These are phyloP conservation scores for Eucalyptus curtisii DNA, from an alignment of 345 rosid genomes.

Conservation along the genomic window DNA sequence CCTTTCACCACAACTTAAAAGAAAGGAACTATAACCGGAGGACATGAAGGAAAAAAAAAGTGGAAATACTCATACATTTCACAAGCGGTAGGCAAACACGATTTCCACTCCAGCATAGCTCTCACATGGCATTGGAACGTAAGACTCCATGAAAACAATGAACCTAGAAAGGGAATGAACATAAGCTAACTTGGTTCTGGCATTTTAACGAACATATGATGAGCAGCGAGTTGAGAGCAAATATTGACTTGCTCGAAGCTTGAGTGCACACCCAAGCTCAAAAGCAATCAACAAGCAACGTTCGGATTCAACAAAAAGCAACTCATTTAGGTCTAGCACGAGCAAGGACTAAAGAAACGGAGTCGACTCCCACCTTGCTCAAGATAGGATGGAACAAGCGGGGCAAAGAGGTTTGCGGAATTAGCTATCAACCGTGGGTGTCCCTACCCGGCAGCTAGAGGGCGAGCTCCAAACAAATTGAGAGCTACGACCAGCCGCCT, in stretches of 20 bases:
- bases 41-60: too few relatives aligned
- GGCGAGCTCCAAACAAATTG: background rate
- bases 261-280: background rate
- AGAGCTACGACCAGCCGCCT: background rate
- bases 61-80: too few relatives aligned
- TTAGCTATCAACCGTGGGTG: background rate
- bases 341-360: background rate
- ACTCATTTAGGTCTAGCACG: background rate
- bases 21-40: too few relatives aligned
- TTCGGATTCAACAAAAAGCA: background rate
- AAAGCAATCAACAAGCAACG: background rate
- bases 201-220: background rate
- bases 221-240: background rate
- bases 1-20: too few relatives aligned
- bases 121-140: too few relatives aligned
- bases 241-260: too few relatives aligned
- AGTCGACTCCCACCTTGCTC: background rate
- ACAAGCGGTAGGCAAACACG: accelerated
- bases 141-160: too few relatives aligned
- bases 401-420: background rate
- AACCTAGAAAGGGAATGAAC: background rate
- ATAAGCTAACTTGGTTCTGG: background rate
- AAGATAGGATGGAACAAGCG: too few relatives aligned
- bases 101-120: too few relatives aligned
- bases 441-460: background rate